Evolutionary conservation across 1,284 basidiomycete species (phyloP).

Genomic region (Sanghuangporus sanghuang): DNA sequence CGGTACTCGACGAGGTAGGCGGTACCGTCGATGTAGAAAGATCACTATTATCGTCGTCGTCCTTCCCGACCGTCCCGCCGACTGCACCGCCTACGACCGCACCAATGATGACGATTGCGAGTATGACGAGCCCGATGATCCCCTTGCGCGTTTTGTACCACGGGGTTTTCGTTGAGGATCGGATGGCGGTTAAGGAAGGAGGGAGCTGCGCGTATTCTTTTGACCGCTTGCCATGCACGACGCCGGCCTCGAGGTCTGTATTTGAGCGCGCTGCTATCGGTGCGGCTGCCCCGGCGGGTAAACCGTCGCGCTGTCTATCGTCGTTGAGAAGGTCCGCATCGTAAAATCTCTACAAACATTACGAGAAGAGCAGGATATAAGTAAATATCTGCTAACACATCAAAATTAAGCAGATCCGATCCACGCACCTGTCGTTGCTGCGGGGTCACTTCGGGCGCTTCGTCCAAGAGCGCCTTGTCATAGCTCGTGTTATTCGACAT

Average conservation of each 20-base stretch:
- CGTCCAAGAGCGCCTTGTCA: slow-evolving; percentile 32
- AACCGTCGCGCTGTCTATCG: not conserved
- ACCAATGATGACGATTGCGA: slow-evolving; percentile 40
- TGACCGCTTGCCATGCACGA: slow-evolving; percentile 4
- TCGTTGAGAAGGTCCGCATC: slow-evolving; percentile 15
- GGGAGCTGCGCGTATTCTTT: slow-evolving; percentile 13
- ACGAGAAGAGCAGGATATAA: not conserved
- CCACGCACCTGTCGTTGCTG: slow-evolving; percentile 33
- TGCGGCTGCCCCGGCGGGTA: not conserved
- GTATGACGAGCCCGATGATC: slow-evolving; percentile 33
- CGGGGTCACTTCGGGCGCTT: slow-evolving; percentile 32
- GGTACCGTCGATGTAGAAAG: not conserved
- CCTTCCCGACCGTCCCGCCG: slow-evolving; percentile 37
- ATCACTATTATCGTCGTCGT: not conserved
- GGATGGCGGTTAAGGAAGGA: not conserved
- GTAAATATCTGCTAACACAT: not conserved
- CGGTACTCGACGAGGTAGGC: not conserved
- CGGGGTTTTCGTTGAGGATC: slow-evolving; percentile 18
- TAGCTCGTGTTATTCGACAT: slow-evolving; percentile 23
- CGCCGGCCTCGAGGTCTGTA: slow-evolving; percentile 28
- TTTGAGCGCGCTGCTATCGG: slow-evolving; percentile 18
- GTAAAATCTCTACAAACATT: slow-evolving; percentile 13
- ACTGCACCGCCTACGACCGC: slow-evolving; percentile 59
- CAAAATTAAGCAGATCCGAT: not conserved
- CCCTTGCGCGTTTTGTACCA: slow-evolving; percentile 34